Evolutionary conservation across 1,139 yeast genomes (phyloP).

Genomic region (Lodderomyces oxycetoniae): DNA sequence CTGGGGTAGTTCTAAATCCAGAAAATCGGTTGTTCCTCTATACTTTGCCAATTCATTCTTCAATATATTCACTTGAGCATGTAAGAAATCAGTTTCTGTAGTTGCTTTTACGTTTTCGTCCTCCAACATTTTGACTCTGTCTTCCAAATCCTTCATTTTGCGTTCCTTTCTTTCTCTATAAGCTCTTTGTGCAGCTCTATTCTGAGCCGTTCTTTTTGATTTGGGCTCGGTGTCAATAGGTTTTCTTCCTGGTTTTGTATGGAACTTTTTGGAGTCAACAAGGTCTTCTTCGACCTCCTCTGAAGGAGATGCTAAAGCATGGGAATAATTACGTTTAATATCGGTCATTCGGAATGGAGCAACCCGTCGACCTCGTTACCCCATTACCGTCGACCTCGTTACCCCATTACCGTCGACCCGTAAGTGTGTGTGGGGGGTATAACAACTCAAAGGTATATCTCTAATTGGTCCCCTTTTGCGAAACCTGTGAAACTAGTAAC

Average conservation of each 20-base stretch:
- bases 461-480: too few relatives aligned
- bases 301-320: constrained; percentile 19
- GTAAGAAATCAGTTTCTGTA: constrained; percentile 68
- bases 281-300: constrained; percentile 12
- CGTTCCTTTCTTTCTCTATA: constrained; percentile 90
- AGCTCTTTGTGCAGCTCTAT: constrained; percentile 96
- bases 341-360: constrained; percentile 28
- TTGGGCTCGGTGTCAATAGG: constrained; percentile 76
- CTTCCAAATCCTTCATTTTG: constrained; percentile 81
- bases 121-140: constrained; percentile 67
- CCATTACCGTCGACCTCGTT: too few relatives aligned
- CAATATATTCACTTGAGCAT: constrained; percentile 70
- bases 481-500: too few relatives aligned
- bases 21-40: constrained; percentile 43
- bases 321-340: constrained; percentile 32
- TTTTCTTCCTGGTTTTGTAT: constrained; percentile 55
- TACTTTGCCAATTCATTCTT: constrained; percentile 67
- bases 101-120: constrained; percentile 58
- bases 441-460: too few relatives aligned
- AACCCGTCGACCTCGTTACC: too few relatives aligned
- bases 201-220: constrained; percentile 90
- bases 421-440: too few relatives aligned
- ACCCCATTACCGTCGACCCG: too few relatives aligned
- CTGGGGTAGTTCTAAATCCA: constrained; percentile 32
- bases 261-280: constrained; percentile 35